A percentile compares a stretch with the other conserved stretches of the same genome.
phyloP scores from a whole-genome alignment of 2,329 filamentous ascomycete genomes.

The Leptographium flavum region DNA sequence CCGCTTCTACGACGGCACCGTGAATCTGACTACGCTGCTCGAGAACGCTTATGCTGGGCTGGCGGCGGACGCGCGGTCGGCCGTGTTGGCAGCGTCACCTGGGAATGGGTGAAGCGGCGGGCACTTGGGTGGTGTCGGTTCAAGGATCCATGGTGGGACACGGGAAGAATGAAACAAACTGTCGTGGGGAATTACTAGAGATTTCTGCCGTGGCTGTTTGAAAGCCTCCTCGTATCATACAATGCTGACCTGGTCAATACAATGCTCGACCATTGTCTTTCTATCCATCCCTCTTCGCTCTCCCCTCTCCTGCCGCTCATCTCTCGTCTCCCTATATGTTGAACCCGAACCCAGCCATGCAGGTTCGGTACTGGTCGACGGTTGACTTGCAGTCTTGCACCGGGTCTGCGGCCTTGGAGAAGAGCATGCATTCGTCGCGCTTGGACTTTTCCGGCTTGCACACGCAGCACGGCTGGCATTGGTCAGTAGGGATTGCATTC shows the following conservation, averaged over 20 bases:
- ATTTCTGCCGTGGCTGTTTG: not conserved
- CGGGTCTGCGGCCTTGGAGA: constrained; percentile 73
- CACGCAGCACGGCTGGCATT: constrained; percentile 76
- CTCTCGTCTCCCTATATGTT: constrained; percentile 32
- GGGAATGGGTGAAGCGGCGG: too few relatives aligned
- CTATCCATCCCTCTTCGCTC: not conserved
- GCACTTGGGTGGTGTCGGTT: too few relatives aligned
- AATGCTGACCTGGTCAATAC: not conserved
- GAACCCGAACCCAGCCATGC: constrained; percentile 91
- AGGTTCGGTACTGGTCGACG: constrained; percentile 74
- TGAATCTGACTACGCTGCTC: constrained; percentile 10
- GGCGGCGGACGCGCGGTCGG: constrained; percentile 9
- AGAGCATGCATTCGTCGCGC: constrained; percentile 98
- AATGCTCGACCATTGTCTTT: not conserved
- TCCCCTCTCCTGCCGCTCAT: too few relatives aligned
- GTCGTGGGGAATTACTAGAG: not conserved
- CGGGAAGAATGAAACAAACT: not conserved
- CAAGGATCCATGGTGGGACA: too few relatives aligned
- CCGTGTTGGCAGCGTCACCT: not conserved
- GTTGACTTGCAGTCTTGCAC: constrained; percentile 69
- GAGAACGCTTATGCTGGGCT: constrained; percentile 11
- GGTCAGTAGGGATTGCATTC: not conserved
- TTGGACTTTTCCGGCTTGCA: constrained; percentile 89
- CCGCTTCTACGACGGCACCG: constrained; percentile 11
- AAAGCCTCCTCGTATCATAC: not conserved